Base-by-base conservation (phyloP, 768 basidiomycete species). In the Rhodotorula sphaerocarpa region DNA sequence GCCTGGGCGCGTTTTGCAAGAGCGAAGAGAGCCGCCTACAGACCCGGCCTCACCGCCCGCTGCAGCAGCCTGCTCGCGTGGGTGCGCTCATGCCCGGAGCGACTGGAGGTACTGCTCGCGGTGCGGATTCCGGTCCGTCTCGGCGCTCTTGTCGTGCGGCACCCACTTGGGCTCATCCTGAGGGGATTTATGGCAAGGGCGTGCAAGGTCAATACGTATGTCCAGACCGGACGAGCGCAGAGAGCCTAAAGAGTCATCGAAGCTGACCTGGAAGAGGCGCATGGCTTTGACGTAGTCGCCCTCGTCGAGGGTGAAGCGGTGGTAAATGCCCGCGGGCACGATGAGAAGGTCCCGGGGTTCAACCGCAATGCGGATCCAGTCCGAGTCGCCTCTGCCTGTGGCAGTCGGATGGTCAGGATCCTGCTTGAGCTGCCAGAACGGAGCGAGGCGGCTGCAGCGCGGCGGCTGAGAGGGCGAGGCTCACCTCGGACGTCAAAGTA, bases 91-190 rank as follows among this genome's bases (percentile, higher is more conserved):
- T 1, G 45, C 57, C 61, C 59, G 51, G 50, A 67, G 21, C 11
- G 44, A 14, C 54, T 63, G 28, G 20, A 74, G 36, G 62, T 90
- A 90, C 15, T 80, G 78, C 14, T 82, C 30, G 23, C 89, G 79
- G 75, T 80, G 80, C 9, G 79, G 78, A 72, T 88, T 89, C 27
- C 53, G 70, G 44, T 90, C 89, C 0, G 86, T 86, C 27, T 78
- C 63, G 21, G 70, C 59, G 48, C 79, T 77, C 25, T 89, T 82
- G 71, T 86, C 84, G 74, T 88, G 77, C 0, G 90, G 86, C 1
- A 82, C 78, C 90, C 91, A 95, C 74, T 89, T 91, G 20, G 89
- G 90, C 70, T 90, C 88, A 61, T 92, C 89, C 88, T 92, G 73
- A 20, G 15, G 1, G 20, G 11, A 44, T 28, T 11, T 57, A 23